Conservation (phyloP, 2,329 filamentous ascomycete genomes). For the Aspergillus niger region DNA sequence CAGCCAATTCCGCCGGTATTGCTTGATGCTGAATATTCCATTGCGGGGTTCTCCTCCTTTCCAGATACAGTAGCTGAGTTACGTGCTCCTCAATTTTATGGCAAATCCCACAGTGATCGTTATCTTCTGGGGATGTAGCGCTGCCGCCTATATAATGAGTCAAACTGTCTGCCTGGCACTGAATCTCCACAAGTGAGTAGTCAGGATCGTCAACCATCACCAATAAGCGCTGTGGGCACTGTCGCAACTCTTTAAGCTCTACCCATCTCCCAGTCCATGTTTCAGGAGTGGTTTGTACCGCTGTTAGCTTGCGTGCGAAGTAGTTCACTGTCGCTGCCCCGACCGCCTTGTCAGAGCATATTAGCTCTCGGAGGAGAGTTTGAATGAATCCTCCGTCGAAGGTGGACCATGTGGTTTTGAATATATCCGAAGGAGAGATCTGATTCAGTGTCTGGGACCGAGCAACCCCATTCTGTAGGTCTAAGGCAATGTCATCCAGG, state of each 20-base stretch:
- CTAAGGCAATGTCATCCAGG: background rate
- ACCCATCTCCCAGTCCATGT: background rate
- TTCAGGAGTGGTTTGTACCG: background rate
- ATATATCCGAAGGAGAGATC: background rate
- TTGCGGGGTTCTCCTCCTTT: background rate
- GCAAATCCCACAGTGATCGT: background rate
- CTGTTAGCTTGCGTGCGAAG: background rate
- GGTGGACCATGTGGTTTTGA: background rate
- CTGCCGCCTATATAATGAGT: background rate
- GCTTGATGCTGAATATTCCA: background rate
- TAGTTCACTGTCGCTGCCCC: background rate
- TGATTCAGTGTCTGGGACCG: background rate
- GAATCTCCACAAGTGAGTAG: background rate
- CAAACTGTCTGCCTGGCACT: background rate
- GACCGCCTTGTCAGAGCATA: background rate
- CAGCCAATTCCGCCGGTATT: background rate
- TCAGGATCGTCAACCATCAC: background rate
- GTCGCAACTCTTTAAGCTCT: background rate
- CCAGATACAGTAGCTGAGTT: background rate
- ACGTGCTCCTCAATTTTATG: background rate
- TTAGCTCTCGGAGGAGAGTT: background rate
- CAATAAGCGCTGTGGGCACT: background rate
- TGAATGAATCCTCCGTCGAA: background rate
- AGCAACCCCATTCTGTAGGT: background rate
- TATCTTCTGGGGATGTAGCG: background rate